Conservation (phyloP, 352 stramenopile species). For the Globisporangium perplexum region DNA sequence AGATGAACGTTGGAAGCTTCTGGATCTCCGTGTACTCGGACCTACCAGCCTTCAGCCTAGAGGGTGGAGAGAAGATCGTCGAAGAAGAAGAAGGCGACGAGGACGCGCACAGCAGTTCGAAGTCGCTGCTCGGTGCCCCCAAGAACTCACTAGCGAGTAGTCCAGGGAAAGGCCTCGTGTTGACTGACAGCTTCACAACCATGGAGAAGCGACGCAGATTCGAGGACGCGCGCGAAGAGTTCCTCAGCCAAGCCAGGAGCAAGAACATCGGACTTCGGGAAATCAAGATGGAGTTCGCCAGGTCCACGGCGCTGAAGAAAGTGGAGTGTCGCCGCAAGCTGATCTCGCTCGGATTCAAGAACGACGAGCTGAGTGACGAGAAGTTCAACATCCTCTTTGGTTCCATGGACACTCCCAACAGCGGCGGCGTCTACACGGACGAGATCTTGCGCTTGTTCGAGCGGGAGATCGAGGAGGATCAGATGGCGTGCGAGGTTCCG, state of each 20-base stretch:
- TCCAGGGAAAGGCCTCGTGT: conserved; percentile 24
- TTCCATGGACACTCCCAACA: conserved; percentile 33
- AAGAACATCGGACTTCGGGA: conserved; percentile 67
- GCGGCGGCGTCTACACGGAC: conserved; percentile 34
- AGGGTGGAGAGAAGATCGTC: conserved; percentile 69
- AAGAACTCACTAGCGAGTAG: conserved; percentile 17
- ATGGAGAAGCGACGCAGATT: conserved; percentile 52
- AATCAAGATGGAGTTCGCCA: conserved; percentile 62
- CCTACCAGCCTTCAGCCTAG: conserved; percentile 53
- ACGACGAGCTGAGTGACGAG: conserved; percentile 63
- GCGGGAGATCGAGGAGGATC: conserved; percentile 65
- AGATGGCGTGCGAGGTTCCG: conserved; percentile 61
- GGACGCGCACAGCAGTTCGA: conserved; percentile 13
- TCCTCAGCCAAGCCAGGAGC: conserved; percentile 48
- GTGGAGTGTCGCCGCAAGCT: conserved; percentile 56
- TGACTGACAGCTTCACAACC: conserved; percentile 19
- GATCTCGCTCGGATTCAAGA: conserved; percentile 58
- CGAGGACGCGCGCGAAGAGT: conserved; percentile 69
- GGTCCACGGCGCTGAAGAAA: conserved; percentile 38
- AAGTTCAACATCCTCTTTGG: conserved; percentile 62
- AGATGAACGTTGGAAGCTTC: conserved; percentile 73
- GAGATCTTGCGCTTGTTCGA: conserved; percentile 63
- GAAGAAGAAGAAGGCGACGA: conserved; percentile 77
- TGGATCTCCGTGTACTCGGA: conserved; percentile 82
- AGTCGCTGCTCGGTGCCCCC: neutral